These are phyloP conservation scores for Dioszegia hungarica DNA, from an alignment of 768 basidiomycete species.

Conservation along the genomic window DNA sequence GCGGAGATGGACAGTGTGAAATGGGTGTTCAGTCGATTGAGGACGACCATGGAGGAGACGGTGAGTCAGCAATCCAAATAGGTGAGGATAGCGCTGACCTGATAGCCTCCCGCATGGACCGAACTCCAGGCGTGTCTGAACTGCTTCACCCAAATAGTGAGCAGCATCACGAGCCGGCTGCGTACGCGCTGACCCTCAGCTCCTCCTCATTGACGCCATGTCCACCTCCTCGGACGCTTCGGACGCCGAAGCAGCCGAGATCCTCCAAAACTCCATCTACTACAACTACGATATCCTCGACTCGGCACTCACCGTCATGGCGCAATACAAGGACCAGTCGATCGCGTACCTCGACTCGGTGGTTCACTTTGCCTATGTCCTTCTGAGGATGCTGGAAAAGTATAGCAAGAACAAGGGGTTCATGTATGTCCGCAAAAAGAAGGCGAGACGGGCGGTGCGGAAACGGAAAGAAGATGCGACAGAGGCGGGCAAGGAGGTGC, in stretches of 20 bases:
- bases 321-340: constrained; percentile 69
- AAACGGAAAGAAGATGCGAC: constrained; percentile 16
- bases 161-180: constrained; percentile 16
- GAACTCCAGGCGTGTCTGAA: constrained; percentile 92
- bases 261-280: constrained; percentile 82
- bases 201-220: constrained; percentile 84
- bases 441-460: constrained; percentile 54
- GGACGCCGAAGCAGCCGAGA: constrained; percentile 69
- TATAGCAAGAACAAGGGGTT: constrained; percentile 69
- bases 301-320: constrained; percentile 70
- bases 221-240: constrained; percentile 55
- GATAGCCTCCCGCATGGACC: constrained; percentile 84
- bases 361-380: constrained; percentile 72
- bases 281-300: constrained; percentile 95
- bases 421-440: constrained; percentile 69
- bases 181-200: constrained; percentile 39
- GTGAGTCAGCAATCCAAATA: constrained; percentile 52
- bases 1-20: constrained; percentile 80
- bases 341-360: constrained; percentile 67
- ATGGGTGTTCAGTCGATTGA: constrained; percentile 87
- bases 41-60: constrained; percentile 83
- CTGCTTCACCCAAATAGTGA: constrained; percentile 77
- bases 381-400: constrained; percentile 84
- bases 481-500: constrained; percentile 50
- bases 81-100: constrained; percentile 4